Percentiles rank a stretch among this genome's conserved stretches.
These are phyloP conservation scores for Ceratorhiza oryzae-sativae DNA, from an alignment of 1,284 basidiomycete species.

Conservation along the genomic window DNA sequence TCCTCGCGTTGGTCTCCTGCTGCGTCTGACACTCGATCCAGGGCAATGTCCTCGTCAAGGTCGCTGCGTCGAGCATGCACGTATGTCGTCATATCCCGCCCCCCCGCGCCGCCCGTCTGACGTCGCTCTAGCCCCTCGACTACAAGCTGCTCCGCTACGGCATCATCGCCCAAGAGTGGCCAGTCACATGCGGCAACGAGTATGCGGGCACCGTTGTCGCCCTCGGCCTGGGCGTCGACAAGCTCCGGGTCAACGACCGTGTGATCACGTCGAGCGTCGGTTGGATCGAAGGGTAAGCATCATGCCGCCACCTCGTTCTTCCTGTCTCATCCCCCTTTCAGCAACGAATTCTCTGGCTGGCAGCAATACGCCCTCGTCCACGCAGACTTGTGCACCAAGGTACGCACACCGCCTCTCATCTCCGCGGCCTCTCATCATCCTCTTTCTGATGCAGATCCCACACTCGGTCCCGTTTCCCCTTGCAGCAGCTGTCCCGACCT, in stretches of 20 bases:
- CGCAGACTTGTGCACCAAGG: constrained; percentile 28
- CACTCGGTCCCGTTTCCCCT: constrained; percentile 3
- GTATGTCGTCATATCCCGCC: background rate
- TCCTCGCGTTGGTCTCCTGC: background rate
- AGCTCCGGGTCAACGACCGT: constrained; percentile 10
- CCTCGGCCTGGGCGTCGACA: constrained; percentile 4
- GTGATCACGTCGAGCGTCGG: background rate
- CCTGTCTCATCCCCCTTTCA: background rate
- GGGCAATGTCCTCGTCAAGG: constrained; percentile 10
- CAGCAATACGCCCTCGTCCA: constrained; percentile 16
- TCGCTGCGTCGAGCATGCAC: constrained; percentile 17
- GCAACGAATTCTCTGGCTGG: background rate
- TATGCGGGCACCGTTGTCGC: constrained; percentile 21
- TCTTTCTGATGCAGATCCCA: constrained; percentile 2
- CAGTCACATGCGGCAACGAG: constrained; percentile 24
- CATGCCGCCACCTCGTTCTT: background rate
- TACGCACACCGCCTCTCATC: background rate
- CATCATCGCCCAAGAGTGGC: constrained; percentile 29
- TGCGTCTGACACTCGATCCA: background rate
- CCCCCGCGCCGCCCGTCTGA: background rate
- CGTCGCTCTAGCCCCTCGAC: constrained; percentile 5
- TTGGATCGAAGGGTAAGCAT: constrained; percentile 20
- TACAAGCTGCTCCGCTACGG: constrained; percentile 6
- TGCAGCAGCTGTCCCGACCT: constrained; percentile 4
- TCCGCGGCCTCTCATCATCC: background rate